Evolutionary conservation across 805 yeast species (phyloP).

Genomic region (Candida ovalis): DNA sequence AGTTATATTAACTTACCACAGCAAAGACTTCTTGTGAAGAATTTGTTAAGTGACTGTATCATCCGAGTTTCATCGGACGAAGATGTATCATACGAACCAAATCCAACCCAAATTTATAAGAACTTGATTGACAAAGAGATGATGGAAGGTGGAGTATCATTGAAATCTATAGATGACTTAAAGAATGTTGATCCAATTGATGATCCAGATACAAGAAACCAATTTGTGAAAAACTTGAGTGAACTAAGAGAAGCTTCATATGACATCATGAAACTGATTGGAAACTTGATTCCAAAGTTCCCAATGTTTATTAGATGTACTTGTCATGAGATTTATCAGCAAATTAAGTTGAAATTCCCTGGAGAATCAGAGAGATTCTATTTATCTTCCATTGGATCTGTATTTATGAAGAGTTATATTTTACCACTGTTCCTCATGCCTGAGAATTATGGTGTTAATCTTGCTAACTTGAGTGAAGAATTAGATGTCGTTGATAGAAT

Average conservation of each 20-base stretch:
- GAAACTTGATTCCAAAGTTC: constrained; percentile 35
- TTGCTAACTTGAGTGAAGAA: constrained; percentile 22
- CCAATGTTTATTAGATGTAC: constrained; percentile 57
- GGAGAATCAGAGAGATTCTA: constrained; percentile 56
- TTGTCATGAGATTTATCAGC: constrained; percentile 40
- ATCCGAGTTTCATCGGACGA: constrained; percentile 40
- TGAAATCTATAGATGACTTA: constrained; percentile 17
- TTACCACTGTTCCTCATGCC: constrained; percentile 46
- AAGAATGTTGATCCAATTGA: constrained; percentile 65
- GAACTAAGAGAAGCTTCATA: constrained; percentile 67
- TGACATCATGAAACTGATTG: constrained; percentile 51
- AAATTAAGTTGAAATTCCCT: constrained; percentile 42
- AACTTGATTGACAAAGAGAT: constrained; percentile 37
- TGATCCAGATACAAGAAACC: constrained; percentile 65
- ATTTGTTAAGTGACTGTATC: constrained; percentile 37
- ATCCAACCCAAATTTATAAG: constrained; percentile 60
- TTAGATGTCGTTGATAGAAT: constrained; percentile 25
- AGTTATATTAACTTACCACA: constrained; percentile 44
- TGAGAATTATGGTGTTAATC: constrained; percentile 51
- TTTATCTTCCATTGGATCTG: constrained; percentile 65
- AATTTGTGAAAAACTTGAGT: constrained; percentile 72
- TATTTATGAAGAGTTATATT: constrained; percentile 52
- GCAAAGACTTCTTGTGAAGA: constrained; percentile 44
- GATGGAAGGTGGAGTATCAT: constrained; percentile 22
- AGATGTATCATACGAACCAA: constrained; percentile 68